Evolutionary conservation across 257 asterid genomes (phyloP).

Genomic region (Przewalskia tangutica): DNA sequence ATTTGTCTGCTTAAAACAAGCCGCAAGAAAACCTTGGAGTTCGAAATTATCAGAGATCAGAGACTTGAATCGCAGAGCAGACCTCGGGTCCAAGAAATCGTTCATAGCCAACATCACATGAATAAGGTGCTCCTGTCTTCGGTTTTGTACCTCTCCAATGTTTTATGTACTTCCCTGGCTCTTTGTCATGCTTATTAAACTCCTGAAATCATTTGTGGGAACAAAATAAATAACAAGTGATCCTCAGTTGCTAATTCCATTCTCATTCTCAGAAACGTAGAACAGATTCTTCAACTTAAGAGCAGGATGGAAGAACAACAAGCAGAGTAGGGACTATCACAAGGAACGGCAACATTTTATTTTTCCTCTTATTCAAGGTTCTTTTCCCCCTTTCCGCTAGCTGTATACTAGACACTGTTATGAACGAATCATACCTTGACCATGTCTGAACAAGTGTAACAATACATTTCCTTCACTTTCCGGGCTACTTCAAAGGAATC

Average conservation of each 20-base stretch:
- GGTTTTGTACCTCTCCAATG: constrained; percentile 98
- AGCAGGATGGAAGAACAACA: not conserved
- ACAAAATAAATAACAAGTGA: not conserved
- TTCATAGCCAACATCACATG: constrained; percentile 95
- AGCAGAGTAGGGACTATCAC: not conserved
- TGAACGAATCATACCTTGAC: constrained; percentile 58
- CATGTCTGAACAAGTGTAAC: constrained; percentile 95
- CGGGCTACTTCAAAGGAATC: constrained; percentile 86
- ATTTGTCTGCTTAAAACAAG: not conserved
- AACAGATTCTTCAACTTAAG: not conserved
- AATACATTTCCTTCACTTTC: constrained; percentile 85
- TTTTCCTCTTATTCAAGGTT: not conserved
- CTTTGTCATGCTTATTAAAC: constrained; percentile 90
- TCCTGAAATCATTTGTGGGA: constrained; percentile 42
- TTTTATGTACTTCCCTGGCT: constrained; percentile 73
- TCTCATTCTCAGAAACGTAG: not conserved
- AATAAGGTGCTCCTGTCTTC: constrained; percentile 88
- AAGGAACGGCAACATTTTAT: not conserved
- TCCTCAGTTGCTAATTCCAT: not conserved
- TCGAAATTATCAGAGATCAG: constrained; percentile 2
- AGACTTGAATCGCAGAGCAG: constrained; percentile 9
- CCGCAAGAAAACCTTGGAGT: not conserved
- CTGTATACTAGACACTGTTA: not conserved
- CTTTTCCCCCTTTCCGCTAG: not conserved
- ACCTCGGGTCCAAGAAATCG: constrained; percentile 99